Evolutionary conservation across 441 rosid genomes (phyloP).

Genomic region (Bruguiera hainesii): DNA sequence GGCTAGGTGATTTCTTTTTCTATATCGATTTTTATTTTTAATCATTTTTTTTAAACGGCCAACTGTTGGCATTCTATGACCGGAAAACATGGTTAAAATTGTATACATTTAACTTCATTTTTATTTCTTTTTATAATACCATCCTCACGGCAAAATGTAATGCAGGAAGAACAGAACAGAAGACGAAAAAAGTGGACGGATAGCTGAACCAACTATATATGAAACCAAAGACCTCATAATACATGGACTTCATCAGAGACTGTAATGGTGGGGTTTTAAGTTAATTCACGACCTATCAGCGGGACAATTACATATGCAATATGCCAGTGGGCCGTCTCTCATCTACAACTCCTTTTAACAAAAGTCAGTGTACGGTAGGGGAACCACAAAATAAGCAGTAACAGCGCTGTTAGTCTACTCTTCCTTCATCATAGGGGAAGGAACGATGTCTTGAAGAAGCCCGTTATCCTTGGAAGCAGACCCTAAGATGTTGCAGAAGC

Average conservation of each 20-base stretch:
- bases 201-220: neutral
- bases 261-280: constrained; percentile 11
- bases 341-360: constrained; percentile 13
- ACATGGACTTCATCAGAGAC: constrained; percentile 14
- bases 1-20: constrained; percentile 18
- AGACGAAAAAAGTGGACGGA: neutral
- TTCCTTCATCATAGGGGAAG: constrained; percentile 60
- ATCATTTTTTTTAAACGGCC: too few relatives aligned
- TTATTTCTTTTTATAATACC: neutral
- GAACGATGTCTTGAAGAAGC: constrained; percentile 82
- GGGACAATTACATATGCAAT: constrained; percentile 23
- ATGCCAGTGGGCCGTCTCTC: neutral
- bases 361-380: constrained; percentile 18
- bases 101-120: too few relatives aligned
- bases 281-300: constrained; percentile 19
- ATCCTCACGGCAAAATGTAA: neutral
- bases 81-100: too few relatives aligned
- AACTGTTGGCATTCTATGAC: too few relatives aligned
- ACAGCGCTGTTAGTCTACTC: constrained; percentile 21
- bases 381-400: constrained; percentile 15
- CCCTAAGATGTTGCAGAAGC: constrained; percentile 27
- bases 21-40: neutral
- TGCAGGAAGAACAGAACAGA: neutral
- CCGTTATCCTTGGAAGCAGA: constrained; percentile 59
- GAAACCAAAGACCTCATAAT: constrained; percentile 14